Conservation (phyloP, 148 eudicot species). For the Drosera capensis region DNA sequence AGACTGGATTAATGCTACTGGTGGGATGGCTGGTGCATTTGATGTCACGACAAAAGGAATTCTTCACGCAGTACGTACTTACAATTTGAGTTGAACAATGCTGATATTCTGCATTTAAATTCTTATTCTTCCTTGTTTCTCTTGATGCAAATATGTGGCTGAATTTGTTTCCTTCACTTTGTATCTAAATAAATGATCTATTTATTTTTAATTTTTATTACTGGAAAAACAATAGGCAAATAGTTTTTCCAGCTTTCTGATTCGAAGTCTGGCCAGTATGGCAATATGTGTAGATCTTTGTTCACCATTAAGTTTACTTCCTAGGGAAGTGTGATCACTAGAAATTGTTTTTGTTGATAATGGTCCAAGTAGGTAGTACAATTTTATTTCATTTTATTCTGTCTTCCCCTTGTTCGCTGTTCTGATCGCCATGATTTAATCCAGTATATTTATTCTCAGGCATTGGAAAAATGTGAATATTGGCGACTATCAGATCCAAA, state of each 20-base stretch:
- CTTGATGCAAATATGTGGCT: not conserved
- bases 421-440: not conserved
- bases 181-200: too few species aligned
- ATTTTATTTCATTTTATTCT: not conserved
- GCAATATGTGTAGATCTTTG: too few species aligned
- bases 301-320: too few species aligned
- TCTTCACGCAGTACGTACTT: conserved; percentile 72
- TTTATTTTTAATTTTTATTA: too few species aligned
- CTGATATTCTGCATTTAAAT: not conserved
- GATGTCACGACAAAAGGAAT: conserved; percentile 98
- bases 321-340: too few species aligned
- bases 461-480: conserved; percentile 77
- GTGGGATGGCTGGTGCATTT: conserved; percentile 89
- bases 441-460: conserved; percentile 20
- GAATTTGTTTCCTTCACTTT: not conserved
- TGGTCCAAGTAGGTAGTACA: not conserved
- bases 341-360: not conserved
- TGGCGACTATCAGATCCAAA: conserved; percentile 87
- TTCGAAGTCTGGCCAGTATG: too few species aligned
- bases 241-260: too few species aligned
- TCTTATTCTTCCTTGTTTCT: not conserved
- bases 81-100: not conserved
- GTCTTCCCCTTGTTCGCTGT: not conserved
- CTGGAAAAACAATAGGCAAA: too few species aligned
- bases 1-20: conserved; percentile 92